Evolutionary conservation across 2,329 filamentous ascomycete genomes (phyloP), one percentile per base, ranked within the genome.

Genomic region (Penicillium sp.): DNA sequence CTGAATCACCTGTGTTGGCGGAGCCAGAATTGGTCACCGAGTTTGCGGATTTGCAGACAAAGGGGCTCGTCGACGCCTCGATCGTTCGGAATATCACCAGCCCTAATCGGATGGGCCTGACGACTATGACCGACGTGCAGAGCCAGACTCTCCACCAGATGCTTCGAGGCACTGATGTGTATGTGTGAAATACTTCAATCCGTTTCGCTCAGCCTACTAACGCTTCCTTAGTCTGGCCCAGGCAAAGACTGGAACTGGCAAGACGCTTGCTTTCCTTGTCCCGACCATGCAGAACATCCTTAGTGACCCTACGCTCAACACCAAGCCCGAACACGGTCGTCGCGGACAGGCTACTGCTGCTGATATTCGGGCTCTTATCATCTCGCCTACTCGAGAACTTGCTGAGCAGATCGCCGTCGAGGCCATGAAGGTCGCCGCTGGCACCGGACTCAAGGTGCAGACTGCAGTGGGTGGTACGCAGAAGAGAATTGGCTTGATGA

Each of bases 221-320:
- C 41, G 44, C 31, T 53, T 47, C 53, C 63, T 27, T 38, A 89
- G 87, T 61, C 79, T 97, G 58, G 93, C 92, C 41, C 93, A 97
- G 75, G 93, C 93, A 52, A 95, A 89, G 74, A 98, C 93, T 7
- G 93, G 93, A 67, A 97, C 93, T 3, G 93, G 93, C 67, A 98
- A 98, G 75, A 98, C 93, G 0, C 75, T 97, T 49, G 93, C 89
- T 31, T 98, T 97, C 76, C 78, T 98, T 23, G 73, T 97, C 6
- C 93, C 93, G 44, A 77, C 90, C 6, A 74, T 97, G 45, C 89
- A 96, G 68, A 84, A 84, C 52, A 87, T 95, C 64, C 75, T 95
- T 53, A 69, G 72, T 52, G 81, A 89, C 56, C 81, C 83, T 1
- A 70, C 74, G 0, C 78, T 95, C 29, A 82, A 62, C 29, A 50